Percentiles rank a stretch among this genome's conserved stretches.
Conservation (phyloP, 805 yeast species). For the Suhomyces tanzawaensis region DNA sequence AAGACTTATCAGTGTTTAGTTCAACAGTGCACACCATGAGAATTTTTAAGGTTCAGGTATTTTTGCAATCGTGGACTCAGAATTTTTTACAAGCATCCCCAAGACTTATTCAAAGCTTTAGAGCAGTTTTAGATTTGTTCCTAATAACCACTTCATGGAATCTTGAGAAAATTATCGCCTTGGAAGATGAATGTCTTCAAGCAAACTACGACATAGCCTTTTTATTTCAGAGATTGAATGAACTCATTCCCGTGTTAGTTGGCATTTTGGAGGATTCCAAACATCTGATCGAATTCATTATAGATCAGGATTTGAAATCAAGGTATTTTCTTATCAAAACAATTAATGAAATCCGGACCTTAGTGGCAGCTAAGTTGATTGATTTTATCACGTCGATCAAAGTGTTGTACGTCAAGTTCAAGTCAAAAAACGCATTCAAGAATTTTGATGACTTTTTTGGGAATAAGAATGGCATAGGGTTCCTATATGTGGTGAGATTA, state of each 20-base stretch:
- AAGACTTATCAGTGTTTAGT: slow-evolving; percentile 17
- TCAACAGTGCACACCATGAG: not conserved
- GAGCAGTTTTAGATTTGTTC: slow-evolving; percentile 23
- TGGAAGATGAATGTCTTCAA: slow-evolving; percentile 19
- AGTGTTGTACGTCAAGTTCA: slow-evolving; percentile 31
- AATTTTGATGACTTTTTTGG: slow-evolving; percentile 36
- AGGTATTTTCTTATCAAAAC: slow-evolving; percentile 14
- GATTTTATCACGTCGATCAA: slow-evolving; percentile 35
- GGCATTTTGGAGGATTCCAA: slow-evolving; percentile 19
- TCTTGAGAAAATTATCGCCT: slow-evolving; percentile 30
- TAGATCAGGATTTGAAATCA: slow-evolving; percentile 1
- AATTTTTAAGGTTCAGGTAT: slow-evolving; percentile 17
- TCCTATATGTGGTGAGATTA: slow-evolving; percentile 15
- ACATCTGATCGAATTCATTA: slow-evolving; percentile 16
- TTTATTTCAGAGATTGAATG: slow-evolving; percentile 20
- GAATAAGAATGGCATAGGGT: slow-evolving; percentile 14
- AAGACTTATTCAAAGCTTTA: slow-evolving; percentile 15
- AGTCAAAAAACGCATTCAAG: slow-evolving; percentile 15
- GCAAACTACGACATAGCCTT: slow-evolving; percentile 21
- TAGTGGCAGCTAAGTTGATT: slow-evolving; percentile 23
- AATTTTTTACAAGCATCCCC: slow-evolving; percentile 14
- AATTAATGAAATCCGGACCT: slow-evolving; percentile 23
- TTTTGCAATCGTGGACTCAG: slow-evolving; percentile 21
- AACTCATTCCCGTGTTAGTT: slow-evolving; percentile 14
- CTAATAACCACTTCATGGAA: slow-evolving; percentile 32